Percentiles rank a stretch among this genome's conserved stretches.
Conservation (phyloP, 2,329 filamentous ascomycete genomes). For the Nectriaceae sp. region DNA sequence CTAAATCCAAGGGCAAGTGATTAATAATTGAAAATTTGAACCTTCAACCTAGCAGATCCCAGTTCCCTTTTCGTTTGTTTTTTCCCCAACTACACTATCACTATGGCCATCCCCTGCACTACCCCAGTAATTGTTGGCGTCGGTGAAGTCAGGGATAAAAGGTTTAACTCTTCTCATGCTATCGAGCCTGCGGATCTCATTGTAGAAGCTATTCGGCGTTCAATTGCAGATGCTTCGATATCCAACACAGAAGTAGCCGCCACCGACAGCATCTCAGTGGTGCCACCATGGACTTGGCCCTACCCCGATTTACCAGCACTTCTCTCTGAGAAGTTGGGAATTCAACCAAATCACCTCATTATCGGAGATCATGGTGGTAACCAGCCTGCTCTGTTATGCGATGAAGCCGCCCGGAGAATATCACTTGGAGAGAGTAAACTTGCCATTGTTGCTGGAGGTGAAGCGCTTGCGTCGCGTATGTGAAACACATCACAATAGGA, state of each 20-base stretch:
- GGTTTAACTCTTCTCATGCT: slow-evolving; percentile 46
- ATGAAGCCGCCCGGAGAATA: slow-evolving; percentile 62
- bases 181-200: slow-evolving; percentile 63
- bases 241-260: slow-evolving; percentile 22
- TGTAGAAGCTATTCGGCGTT: slow-evolving; percentile 52
- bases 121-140: slow-evolving; percentile 63
- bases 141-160: slow-evolving; percentile 62
- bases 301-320: slow-evolving; percentile 60
- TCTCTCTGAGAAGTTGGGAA: slow-evolving; percentile 50
- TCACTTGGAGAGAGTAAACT: slow-evolving; percentile 54
- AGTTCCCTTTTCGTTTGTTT: too few relatives aligned
- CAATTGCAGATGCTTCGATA: slow-evolving; percentile 46
- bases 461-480: slow-evolving; percentile 61
- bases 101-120: neutral
- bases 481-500: accelerated
- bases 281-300: slow-evolving; percentile 67
- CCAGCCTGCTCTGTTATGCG: slow-evolving; percentile 62
- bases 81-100: too few relatives aligned
- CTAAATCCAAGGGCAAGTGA: too few relatives aligned
- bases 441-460: slow-evolving; percentile 63
- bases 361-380: slow-evolving; percentile 65
- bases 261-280: slow-evolving; percentile 60
- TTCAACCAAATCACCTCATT: slow-evolving; percentile 47
- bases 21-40: too few relatives aligned
- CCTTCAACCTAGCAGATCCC: too few relatives aligned